phyloP scores from a whole-genome alignment of 2,329 filamentous ascomycete species.

The Diaporthe australafricana region DNA sequence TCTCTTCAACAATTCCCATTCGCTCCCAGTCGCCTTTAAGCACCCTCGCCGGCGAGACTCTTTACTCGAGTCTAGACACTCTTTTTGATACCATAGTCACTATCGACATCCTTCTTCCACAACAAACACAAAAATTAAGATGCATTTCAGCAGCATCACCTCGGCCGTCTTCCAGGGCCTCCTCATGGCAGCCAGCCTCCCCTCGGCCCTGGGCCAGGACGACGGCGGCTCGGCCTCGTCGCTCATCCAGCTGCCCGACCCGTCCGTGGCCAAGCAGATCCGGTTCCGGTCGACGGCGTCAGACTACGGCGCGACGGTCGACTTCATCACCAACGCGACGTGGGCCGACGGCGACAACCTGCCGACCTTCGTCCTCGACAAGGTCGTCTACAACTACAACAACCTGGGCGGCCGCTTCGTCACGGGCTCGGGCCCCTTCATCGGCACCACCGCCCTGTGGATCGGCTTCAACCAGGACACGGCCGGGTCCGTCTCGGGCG shows the following conservation, averaged over 20 bases:
- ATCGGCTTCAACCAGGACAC: slow-evolving; percentile 30
- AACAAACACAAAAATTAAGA: background rate
- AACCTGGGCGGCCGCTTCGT: slow-evolving; percentile 27
- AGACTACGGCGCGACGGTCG: slow-evolving; percentile 20
- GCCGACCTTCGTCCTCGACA: slow-evolving; percentile 16
- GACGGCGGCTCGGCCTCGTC: slow-evolving; percentile 12
- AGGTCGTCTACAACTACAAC: slow-evolving; percentile 30
- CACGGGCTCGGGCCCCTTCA: slow-evolving; percentile 7
- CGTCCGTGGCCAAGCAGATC: slow-evolving; percentile 19
- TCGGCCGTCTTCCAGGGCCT: slow-evolving; percentile 17
- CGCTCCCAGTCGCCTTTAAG: background rate
- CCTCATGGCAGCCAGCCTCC: slow-evolving; percentile 14
- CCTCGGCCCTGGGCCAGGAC: slow-evolving; percentile 15
- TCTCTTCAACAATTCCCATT: background rate
- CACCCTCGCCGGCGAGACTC: slow-evolving; percentile 25
- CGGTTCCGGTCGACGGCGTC: slow-evolving; percentile 12
- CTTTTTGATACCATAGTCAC: background rate
- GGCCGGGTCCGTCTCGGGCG: slow-evolving; percentile 13
- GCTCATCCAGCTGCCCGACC: slow-evolving; percentile 12
- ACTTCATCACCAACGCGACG: slow-evolving; percentile 28
- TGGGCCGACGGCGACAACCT: slow-evolving; percentile 18
- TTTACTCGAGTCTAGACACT: slow-evolving; percentile 18
- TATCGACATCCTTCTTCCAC: background rate
- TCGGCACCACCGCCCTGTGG: slow-evolving; percentile 13
- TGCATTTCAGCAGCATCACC: slow-evolving; percentile 22